Evolutionary conservation across 768 basidiomycete genomes (phyloP).

Genomic region (Collybia sordida): DNA sequence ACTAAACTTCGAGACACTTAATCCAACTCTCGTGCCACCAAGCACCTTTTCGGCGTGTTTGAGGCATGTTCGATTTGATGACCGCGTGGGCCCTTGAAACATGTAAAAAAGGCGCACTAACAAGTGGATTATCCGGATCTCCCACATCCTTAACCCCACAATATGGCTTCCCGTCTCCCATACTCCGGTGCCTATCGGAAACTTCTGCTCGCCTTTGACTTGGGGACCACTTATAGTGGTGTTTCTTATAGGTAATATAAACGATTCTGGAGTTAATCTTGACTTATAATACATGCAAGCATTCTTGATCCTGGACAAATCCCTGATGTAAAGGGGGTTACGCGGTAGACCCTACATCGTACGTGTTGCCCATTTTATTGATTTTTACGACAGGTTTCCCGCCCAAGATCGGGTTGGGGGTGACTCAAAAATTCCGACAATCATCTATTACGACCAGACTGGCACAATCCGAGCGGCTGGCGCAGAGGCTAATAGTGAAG

Average conservation of each 20-base stretch:
- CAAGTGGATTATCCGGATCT: neutral
- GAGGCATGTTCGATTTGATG: neutral
- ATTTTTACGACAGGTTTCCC: conserved; percentile 37
- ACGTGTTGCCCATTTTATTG: neutral
- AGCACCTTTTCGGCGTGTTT: no score
- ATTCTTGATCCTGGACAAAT: conserved; percentile 35
- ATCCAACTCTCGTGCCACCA: no score
- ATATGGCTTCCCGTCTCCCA: conserved; percentile 26
- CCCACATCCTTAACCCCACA: conserved; percentile 1
- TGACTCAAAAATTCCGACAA: conserved; percentile 44
- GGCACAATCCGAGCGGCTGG: conserved; percentile 43
- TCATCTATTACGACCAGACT: conserved; percentile 43
- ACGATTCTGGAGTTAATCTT: neutral
- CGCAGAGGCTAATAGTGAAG: conserved; percentile 42
- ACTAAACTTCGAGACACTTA: no score
- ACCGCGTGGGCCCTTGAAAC: no score
- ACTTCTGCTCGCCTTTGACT: conserved; percentile 49
- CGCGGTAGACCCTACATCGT: conserved; percentile 23
- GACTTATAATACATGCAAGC: conserved; percentile 9
- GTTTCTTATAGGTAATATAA: conserved; percentile 37
- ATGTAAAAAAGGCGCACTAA: neutral
- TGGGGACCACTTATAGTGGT: conserved; percentile 53
- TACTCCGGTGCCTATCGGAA: conserved; percentile 40
- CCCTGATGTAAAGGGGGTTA: conserved; percentile 40
- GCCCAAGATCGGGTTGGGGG: conserved; percentile 42